Base-by-base conservation (phyloP, 371 early-diverging fungal species). In the Mucor irregularis region DNA sequence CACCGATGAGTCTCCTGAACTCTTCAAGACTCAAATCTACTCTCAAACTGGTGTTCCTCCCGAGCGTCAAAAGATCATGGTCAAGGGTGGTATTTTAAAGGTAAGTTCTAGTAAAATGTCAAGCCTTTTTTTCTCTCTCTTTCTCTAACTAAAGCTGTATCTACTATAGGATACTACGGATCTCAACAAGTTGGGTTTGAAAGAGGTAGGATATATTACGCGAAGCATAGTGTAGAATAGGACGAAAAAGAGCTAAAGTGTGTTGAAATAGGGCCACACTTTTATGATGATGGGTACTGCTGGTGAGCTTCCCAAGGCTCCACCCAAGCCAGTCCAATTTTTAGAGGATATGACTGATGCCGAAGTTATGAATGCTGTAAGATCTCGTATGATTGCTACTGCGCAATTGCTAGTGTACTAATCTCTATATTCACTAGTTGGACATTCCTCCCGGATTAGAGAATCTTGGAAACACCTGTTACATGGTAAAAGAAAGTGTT, bases 401-500 rank as follows among this genome's bases (percentile, higher is more conserved):
- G 8, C 19, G 19, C 26, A 26, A 38, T 22, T 30, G n/a, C 1
- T 17, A 19, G n/a, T 28, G 14, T 3, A 5, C 8, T 3, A 25
- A 25, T 25, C 13, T 28, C 1, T 42, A 8, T n/a, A 40, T 19
- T 13, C 43, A 16, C n/a, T 74, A 87, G 85, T 61, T 89, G 60
- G 74, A 95, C 28, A 85, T 96, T 43, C 97, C 97, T 9, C 80
- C 91, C 11, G 99, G 97, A 26, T 76, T 98, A 34, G 78, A 76
- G 30, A 98, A 98, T 64, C 71, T 97, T 31, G 99, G 99, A 16
- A 99, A 99, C 76, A 99, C 99, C 1, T 99, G 99, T 74, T 99
- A 97, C 64, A 90, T 98, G 94, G 86, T 86, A 78, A 55, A 26
- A 8, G 16, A 38, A 14, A 37, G 45, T 7, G 14, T 33, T 19